Base-by-base conservation (phyloP, 2,329 filamentous ascomycete genomes). In the Truncatella angustata region DNA sequence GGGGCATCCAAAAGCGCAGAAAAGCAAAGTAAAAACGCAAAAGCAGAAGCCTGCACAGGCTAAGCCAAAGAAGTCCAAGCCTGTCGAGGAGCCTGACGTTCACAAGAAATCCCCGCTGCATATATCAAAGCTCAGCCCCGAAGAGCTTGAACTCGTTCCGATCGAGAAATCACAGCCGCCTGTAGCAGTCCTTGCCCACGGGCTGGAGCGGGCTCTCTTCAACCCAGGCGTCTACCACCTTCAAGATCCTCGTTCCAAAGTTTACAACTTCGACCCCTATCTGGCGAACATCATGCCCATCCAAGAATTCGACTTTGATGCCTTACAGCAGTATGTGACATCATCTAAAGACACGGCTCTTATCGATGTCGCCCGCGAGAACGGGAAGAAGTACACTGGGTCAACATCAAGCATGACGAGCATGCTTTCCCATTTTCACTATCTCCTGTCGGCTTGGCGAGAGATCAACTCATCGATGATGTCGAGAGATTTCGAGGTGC, bases 211-310 rank as follows among this genome's bases (percentile, higher is more conserved):
- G 52, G 93, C 95, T n/a, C 74, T 99, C 3, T 99, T 99, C 79
- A 99, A 97, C 63, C 87, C 87, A 2, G 92, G 94, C 20, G 90
- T 97, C 34, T 96, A 97, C 67, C 86, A 90, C 47, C 80, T 99
- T 48, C 92, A 96, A 70, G 94, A 99, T 67, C 85, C 87, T 21
- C 83, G 90, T 53, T 91, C 93, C 35, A 81, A 85, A 16, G 91
- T 97, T 5, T 99, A 85, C 78, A 99, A 99, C 67, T 99, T 99
- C 63, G 93, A 99, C 65, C 94, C 95, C 0, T 97, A 97, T 64
- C 79, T 99, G 18, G 84, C 91, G 54, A 85, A 85, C 49, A 95
- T 99, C 61, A 97, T 97, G 91, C 92, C 94, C 2, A 86, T 94
- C 14, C 76, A 82, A 2, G 90, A 99, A 64, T 99, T 99, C 64